Conservation (phyloP, 306 rosid species). For the Echinosophora koreensis region DNA sequence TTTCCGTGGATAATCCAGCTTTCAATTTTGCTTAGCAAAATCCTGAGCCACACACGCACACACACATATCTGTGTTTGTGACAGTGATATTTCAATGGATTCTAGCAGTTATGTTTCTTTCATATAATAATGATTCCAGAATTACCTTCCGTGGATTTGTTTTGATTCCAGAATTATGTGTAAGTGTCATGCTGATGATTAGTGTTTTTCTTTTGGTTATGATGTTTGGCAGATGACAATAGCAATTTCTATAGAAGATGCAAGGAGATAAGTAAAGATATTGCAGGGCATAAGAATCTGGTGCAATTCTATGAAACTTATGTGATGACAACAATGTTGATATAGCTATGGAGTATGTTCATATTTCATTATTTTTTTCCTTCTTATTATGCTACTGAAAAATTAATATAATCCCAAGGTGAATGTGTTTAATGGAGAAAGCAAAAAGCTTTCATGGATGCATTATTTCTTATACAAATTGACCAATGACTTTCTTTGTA, state of each 20-base stretch:
- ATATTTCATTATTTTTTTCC: not conserved
- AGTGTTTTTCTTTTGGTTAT: conserved; percentile 27
- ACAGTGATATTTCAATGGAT: conserved; percentile 33
- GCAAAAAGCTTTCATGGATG: not conserved
- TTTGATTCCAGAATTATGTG: conserved; percentile 36
- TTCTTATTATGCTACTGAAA: not conserved
- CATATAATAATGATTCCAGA: not conserved
- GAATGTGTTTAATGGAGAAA: not conserved
- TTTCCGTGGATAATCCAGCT: too few species aligned
- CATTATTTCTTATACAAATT: not conserved
- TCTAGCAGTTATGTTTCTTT: not conserved
- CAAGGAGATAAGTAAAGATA: conserved; percentile 73
- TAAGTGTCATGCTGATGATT: conserved; percentile 10
- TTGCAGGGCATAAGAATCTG: conserved; percentile 81
- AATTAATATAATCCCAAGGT: not conserved
- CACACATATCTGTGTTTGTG: too few species aligned
- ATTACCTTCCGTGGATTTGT: conserved; percentile 17
- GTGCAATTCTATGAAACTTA: conserved; percentile 76
- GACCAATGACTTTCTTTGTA: not conserved
- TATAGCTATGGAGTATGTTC: conserved; percentile 87
- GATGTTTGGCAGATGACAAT: not conserved
- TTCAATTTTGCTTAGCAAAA: too few species aligned
- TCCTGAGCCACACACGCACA: too few species aligned
- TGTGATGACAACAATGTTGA: conserved; percentile 83
- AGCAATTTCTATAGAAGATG: too few species aligned